Evolutionary conservation across 108 stramenopile species (phyloP).

Genomic region (Skeletonema menzelii): DNA sequence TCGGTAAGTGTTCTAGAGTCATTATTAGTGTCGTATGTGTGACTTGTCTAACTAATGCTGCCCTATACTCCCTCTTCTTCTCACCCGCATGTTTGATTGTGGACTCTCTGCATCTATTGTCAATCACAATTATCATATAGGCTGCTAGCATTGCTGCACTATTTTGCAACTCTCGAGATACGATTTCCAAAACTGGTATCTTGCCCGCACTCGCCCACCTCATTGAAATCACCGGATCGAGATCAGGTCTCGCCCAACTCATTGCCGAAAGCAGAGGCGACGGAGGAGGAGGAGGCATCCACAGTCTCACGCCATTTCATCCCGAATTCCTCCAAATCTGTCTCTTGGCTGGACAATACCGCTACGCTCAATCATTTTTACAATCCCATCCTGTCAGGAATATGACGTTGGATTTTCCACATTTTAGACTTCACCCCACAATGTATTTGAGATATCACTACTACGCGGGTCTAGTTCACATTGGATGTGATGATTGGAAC

Average conservation of each 20-base stretch:
- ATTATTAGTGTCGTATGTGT: too few species aligned
- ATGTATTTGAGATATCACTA: slow-evolving; percentile 64
- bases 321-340: slow-evolving; percentile 62
- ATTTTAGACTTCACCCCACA: background rate
- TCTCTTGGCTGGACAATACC: slow-evolving; percentile 59
- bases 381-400: slow-evolving; percentile 13
- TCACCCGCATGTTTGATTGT: too few species aligned
- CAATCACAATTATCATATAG: background rate
- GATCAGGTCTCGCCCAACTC: slow-evolving; percentile 19
- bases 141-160: slow-evolving; percentile 25
- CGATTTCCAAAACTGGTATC: slow-evolving; percentile 55
- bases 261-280: slow-evolving; percentile 22
- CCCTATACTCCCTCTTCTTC: too few species aligned
- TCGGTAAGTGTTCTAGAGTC: background rate
- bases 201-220: slow-evolving; percentile 41
- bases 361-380: slow-evolving; percentile 42
- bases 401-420: background rate
- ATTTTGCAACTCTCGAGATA: slow-evolving; percentile 12
- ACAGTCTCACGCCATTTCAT: slow-evolving; percentile 32
- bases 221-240: slow-evolving; percentile 15
- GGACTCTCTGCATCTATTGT: too few species aligned
- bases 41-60: too few species aligned
- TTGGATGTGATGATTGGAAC: slow-evolving; percentile 52
- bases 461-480: slow-evolving; percentile 64
- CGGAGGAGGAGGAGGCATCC: background rate